Conservation (phyloP, 345 rosid species). For the Gynandropsis gynandra region DNA sequence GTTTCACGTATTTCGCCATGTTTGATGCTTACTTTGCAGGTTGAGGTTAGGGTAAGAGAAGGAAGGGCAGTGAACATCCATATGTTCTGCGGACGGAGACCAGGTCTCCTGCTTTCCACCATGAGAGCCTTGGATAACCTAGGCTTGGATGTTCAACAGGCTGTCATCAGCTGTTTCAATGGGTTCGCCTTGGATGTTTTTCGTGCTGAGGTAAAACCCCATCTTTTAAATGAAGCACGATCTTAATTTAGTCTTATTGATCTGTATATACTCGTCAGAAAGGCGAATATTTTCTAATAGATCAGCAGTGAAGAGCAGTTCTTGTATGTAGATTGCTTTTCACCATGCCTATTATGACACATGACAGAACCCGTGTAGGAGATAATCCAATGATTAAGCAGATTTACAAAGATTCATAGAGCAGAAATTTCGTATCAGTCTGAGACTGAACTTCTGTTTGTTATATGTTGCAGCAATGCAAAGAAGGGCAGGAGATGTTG, state of each 20-base stretch:
- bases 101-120: slow-evolving; percentile 82
- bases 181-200: slow-evolving; percentile 91
- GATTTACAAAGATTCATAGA: background rate
- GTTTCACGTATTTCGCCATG: too few species aligned
- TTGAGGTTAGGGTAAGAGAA: slow-evolving; percentile 86
- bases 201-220: slow-evolving; percentile 67
- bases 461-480: slow-evolving; percentile 56
- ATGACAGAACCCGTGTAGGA: too few species aligned
- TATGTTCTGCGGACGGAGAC: slow-evolving; percentile 87
- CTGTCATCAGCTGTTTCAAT: slow-evolving; percentile 91
- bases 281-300: slow-evolving; percentile 6
- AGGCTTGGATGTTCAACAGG: slow-evolving; percentile 90
- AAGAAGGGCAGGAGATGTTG: slow-evolving; percentile 61
- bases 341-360: too few species aligned
- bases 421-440: background rate
- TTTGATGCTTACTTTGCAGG: too few species aligned
- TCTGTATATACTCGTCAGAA: background rate
- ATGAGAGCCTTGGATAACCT: slow-evolving; percentile 92
- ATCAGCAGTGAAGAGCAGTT: background rate
- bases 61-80: slow-evolving; percentile 93
- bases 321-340: too few species aligned
- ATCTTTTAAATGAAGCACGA: too few species aligned
- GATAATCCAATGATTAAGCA: too few species aligned
- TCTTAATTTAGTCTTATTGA: too few species aligned
- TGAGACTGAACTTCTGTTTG: slow-evolving; percentile 1